Conservation (phyloP, 176 grass and related monocot genomes). For the Oryza meyeriana region DNA sequence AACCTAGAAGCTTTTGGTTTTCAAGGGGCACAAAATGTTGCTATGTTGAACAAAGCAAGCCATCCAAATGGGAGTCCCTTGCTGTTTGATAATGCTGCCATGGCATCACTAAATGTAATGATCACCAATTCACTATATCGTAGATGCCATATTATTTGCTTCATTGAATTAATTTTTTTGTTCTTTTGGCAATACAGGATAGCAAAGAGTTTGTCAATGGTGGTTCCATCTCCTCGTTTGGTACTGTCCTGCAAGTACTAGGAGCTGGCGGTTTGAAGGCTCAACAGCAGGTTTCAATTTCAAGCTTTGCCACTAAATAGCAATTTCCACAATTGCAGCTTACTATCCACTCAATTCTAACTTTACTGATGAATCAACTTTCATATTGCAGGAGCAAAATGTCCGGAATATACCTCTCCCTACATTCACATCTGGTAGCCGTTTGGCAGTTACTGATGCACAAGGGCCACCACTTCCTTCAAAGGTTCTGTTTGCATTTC, state of each 20-base stretch:
- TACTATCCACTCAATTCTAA: conserved; percentile 9
- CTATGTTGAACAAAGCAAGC: conserved; percentile 35
- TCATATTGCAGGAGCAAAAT: conserved; percentile 54
- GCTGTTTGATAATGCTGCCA: conserved; percentile 32
- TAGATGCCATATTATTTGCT: neutral
- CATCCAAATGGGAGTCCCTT: conserved; percentile 28
- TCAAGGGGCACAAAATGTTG: conserved; percentile 27
- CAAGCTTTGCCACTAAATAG: neutral
- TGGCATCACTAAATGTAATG: conserved; percentile 44
- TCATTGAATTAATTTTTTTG: conserved; percentile 1
- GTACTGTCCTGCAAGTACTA: conserved; percentile 21
- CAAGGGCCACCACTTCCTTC: conserved; percentile 37
- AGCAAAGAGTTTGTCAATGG: conserved; percentile 36
- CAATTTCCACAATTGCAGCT: neutral
- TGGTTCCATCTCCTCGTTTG: conserved; percentile 29
- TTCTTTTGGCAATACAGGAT: conserved; percentile 40
- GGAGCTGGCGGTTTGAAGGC: conserved; percentile 31
- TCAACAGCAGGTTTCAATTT: conserved; percentile 45
- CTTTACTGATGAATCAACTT: conserved; percentile 18
- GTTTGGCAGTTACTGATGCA: conserved; percentile 31
- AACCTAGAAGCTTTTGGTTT: conserved; percentile 45
- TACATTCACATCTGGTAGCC: conserved; percentile 36
- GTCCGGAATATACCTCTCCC: conserved; percentile 36
- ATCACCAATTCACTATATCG: neutral
- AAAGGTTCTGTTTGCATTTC: conserved; percentile 31